A percentile compares a stretch with the other conserved stretches of the same genome.
phyloP scores from a whole-genome alignment of 148 eudicot genomes.

The Salicornia ramosissima region DNA sequence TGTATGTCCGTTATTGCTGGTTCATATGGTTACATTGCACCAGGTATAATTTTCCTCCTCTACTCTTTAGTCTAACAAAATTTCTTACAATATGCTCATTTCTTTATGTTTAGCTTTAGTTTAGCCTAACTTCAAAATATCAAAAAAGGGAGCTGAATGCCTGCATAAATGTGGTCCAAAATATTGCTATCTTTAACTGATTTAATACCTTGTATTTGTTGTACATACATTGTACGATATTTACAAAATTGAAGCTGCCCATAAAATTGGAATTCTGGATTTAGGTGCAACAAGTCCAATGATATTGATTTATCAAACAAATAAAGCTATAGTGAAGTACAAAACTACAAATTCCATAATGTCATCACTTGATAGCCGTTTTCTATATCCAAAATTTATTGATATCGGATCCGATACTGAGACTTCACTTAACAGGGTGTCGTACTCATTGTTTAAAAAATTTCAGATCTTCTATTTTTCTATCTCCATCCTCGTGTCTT shows the following conservation, averaged over 20 bases:
- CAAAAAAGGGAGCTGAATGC: too few relatives aligned
- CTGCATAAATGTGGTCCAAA: conserved; percentile 18
- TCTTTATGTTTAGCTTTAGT: background rate
- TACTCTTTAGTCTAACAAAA: background rate
- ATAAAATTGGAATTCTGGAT: conserved; percentile 19
- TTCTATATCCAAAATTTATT: too few relatives aligned
- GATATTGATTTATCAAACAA: conserved; percentile 18
- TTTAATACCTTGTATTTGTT: background rate
- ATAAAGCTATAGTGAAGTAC: background rate
- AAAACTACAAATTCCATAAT: background rate
- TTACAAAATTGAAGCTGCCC: conserved; percentile 16
- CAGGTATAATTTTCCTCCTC: conserved; percentile 47
- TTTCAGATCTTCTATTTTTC: too few relatives aligned
- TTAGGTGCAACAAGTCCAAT: background rate
- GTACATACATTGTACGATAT: too few relatives aligned
- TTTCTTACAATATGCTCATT: background rate
- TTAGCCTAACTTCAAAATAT: too few relatives aligned
- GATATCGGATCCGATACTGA: too few relatives aligned
- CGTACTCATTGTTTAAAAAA: background rate
- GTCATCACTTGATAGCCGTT: too few relatives aligned
- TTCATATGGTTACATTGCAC: conserved; percentile 96
- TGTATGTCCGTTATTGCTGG: conserved; percentile 97
- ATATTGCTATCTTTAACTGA: background rate
- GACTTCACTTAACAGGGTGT: too few relatives aligned
- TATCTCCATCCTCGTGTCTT: too few relatives aligned